phyloP scores from a whole-genome alignment of 2,329 filamentous ascomycete species.

The Byssochlamys sp. region DNA sequence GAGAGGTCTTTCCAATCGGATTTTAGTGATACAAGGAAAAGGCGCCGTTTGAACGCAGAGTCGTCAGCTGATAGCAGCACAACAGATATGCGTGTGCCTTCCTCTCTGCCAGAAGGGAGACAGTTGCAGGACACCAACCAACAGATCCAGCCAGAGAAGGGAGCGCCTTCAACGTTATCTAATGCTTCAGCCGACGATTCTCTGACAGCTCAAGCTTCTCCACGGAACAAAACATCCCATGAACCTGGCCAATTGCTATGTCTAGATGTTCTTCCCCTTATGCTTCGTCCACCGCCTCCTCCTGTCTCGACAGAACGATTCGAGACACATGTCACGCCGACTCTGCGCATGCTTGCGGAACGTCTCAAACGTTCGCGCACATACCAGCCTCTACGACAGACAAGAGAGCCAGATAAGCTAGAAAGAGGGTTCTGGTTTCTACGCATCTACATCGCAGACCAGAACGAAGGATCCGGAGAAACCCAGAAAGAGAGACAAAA shows the following conservation, averaged over 20 bases:
- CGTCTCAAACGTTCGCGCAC: slow-evolving; percentile 45
- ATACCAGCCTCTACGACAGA: slow-evolving; percentile 44
- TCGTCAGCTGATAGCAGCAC: not conserved
- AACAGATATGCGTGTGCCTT: slow-evolving; percentile 5
- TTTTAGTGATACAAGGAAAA: slow-evolving; percentile 4
- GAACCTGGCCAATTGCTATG: slow-evolving; percentile 1
- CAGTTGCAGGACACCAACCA: not conserved
- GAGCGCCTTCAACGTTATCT: not conserved
- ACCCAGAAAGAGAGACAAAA: not conserved
- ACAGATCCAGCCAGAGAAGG: not conserved
- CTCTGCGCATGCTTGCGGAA: slow-evolving; percentile 44
- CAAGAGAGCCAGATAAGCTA: slow-evolving; percentile 44
- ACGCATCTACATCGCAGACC: slow-evolving; percentile 45
- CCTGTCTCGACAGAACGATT: slow-evolving; percentile 39
- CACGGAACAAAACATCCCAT: slow-evolving; percentile 2
- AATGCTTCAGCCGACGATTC: not conserved
- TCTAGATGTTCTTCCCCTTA: slow-evolving; percentile 18
- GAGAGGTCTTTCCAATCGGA: slow-evolving; percentile 6
- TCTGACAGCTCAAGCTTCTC: not conserved
- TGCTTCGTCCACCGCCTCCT: slow-evolving; percentile 48
- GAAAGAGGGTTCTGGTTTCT: slow-evolving; percentile 75
- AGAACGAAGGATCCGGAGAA: not conserved
- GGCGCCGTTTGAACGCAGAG: slow-evolving; percentile 5
- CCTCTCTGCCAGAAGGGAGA: slow-evolving; percentile 4
- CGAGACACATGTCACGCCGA: slow-evolving; percentile 47